Evolutionary conservation across 2,329 filamentous ascomycete genomes (phyloP).

Genomic region (Aspergillus floridensis): DNA sequence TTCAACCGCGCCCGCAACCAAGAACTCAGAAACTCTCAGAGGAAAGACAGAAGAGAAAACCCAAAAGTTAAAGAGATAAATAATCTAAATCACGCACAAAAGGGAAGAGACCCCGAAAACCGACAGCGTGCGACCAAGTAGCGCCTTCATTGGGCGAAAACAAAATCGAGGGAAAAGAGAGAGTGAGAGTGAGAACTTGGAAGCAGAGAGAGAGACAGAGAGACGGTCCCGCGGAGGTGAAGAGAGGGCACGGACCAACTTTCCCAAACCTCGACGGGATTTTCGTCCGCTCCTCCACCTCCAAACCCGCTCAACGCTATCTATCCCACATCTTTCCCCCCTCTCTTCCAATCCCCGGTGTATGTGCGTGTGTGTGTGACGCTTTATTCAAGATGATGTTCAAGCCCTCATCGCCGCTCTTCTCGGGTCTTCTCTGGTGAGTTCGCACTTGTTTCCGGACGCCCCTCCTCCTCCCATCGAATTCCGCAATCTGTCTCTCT

Average conservation of each 20-base stretch:
- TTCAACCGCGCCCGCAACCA: slow-evolving; percentile 26
- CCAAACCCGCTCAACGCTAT: slow-evolving; percentile 8
- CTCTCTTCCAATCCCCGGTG: neutral
- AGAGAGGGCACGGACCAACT: slow-evolving; percentile 21
- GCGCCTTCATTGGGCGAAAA: slow-evolving; percentile 17
- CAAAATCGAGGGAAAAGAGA: neutral
- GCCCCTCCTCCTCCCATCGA: neutral
- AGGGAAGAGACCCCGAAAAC: slow-evolving; percentile 6
- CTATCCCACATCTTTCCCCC: neutral
- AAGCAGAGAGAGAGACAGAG: neutral
- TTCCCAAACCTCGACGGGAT: slow-evolving; percentile 17
- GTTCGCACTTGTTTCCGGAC: slow-evolving; percentile 14
- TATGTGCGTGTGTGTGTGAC: neutral
- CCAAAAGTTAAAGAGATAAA: slow-evolving; percentile 2
- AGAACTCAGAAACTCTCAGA: slow-evolving; percentile 17
- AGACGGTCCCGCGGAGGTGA: slow-evolving; percentile 21
- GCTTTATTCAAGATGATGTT: slow-evolving; percentile 63
- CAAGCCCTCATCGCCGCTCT: slow-evolving; percentile 72
- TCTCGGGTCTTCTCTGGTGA: slow-evolving; percentile 79
- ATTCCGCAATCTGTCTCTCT: neutral
- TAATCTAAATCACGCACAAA: slow-evolving; percentile 1
- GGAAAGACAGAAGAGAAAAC: slow-evolving; percentile 6
- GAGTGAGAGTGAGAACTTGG: neutral
- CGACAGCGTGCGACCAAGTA: slow-evolving; percentile 15
- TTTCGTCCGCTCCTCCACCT: slow-evolving; percentile 14